phyloP scores from a whole-genome alignment of 202 grass and related monocot species.

The Musa balbisiana region DNA sequence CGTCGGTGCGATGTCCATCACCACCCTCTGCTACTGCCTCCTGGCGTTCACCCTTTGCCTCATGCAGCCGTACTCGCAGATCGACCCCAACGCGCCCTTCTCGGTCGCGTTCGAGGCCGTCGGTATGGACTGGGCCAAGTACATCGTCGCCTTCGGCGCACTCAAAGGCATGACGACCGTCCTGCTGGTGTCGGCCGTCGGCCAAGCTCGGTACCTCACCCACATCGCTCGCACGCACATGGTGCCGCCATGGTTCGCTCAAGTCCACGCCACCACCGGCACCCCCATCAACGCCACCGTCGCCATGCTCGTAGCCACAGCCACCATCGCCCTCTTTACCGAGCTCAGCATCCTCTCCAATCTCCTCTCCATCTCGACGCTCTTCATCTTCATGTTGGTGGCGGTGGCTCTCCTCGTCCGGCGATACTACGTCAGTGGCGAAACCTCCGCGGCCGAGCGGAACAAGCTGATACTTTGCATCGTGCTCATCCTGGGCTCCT shows the following conservation, averaged over 20 bases:
- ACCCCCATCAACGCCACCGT: not conserved
- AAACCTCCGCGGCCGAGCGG: not conserved
- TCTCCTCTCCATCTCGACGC: not conserved
- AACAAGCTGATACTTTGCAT: not conserved
- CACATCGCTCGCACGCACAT: constrained; percentile 78
- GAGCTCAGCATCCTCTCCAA: not conserved
- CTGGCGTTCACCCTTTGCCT: constrained; percentile 4
- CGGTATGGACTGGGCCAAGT: constrained; percentile 62
- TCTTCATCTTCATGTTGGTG: not conserved
- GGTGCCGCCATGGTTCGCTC: constrained; percentile 60
- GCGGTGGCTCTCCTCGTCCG: not conserved
- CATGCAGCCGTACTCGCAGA: not conserved
- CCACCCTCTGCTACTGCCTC: not conserved
- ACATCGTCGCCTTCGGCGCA: constrained; percentile 66
- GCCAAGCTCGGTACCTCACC: constrained; percentile 71
- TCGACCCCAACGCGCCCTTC: constrained; percentile 5
- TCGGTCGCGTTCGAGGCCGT: not conserved
- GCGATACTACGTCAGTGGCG: not conserved
- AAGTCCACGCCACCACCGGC: not conserved
- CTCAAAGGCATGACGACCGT: constrained; percentile 95
- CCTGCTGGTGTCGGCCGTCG: constrained; percentile 62
- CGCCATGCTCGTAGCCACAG: not conserved
- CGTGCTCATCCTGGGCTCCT: not conserved
- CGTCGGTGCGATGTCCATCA: constrained; percentile 7
- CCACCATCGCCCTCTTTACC: not conserved